Conservation (phyloP, 164 flowering plant genomes). For the Nymphaea colorata region DNA sequence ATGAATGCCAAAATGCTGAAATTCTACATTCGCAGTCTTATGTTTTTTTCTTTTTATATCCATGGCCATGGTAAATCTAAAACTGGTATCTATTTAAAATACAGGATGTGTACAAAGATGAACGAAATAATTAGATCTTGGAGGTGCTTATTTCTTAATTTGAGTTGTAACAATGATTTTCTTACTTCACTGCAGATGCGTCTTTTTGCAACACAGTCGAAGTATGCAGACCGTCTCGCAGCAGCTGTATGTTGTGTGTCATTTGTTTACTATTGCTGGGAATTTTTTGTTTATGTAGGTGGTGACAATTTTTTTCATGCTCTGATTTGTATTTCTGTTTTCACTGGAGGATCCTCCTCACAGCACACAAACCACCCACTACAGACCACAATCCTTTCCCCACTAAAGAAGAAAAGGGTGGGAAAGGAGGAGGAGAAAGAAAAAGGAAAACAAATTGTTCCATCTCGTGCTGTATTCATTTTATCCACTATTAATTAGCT, state of each 20-base stretch:
- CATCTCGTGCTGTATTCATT: background rate
- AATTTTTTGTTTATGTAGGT: background rate
- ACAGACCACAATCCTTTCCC: background rate
- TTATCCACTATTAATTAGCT: background rate
- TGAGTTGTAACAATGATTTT: background rate
- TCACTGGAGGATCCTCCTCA: background rate
- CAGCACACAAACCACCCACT: background rate
- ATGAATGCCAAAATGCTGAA: too few species aligned
- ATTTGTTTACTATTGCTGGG: background rate
- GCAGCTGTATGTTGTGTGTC: constrained; percentile 55
- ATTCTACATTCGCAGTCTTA: too few species aligned
- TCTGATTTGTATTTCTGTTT: background rate
- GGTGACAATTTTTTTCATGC: background rate
- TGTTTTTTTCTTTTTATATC: too few species aligned
- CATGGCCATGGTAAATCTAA: too few species aligned
- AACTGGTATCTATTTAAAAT: too few species aligned
- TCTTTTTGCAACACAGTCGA: constrained; percentile 71
- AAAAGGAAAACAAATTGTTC: background rate
- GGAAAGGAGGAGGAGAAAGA: too few species aligned
- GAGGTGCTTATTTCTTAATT: too few species aligned
- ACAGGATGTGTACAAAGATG: too few species aligned
- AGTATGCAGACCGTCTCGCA: constrained; percentile 82
- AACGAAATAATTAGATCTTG: too few species aligned
- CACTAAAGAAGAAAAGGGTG: background rate
- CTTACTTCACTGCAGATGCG: constrained; percentile 38